These are phyloP conservation scores for Myriosclerotinia scirpicola DNA, from an alignment of 2,329 filamentous ascomycete species.

Conservation along the genomic window DNA sequence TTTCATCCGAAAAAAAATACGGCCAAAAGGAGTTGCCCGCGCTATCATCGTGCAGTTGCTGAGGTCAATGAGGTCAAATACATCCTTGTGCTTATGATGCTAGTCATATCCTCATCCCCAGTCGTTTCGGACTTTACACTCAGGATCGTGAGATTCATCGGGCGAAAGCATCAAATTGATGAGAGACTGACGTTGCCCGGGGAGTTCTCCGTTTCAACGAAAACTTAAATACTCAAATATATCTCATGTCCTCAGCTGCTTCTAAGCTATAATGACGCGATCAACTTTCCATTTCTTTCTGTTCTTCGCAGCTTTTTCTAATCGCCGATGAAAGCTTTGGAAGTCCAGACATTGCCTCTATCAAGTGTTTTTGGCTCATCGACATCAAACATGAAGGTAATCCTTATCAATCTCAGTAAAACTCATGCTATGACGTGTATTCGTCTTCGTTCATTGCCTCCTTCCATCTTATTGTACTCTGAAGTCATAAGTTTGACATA, in stretches of 20 bases:
- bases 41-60: slow-evolving; percentile 1
- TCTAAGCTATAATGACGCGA: slow-evolving; percentile 3
- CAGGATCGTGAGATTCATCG: neutral
- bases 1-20: neutral
- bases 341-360: slow-evolving; percentile 25
- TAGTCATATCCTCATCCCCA: neutral
- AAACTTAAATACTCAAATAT: slow-evolving; percentile 1
- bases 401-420: slow-evolving; percentile 51
- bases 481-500: slow-evolving; percentile 27
- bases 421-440: slow-evolving; percentile 49
- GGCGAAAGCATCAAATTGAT: neutral
- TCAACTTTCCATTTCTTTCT: neutral
- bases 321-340: too few species aligned
- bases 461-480: slow-evolving; percentile 49
- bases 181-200: neutral
- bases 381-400: slow-evolving; percentile 42
- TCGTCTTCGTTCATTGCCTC: slow-evolving; percentile 49
- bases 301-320: neutral
- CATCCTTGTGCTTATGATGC: slow-evolving; percentile 14
- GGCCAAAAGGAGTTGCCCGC: slow-evolving; percentile 17
- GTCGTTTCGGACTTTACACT: slow-evolving; percentile 11
- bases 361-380: slow-evolving; percentile 36
- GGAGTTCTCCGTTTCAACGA: neutral
- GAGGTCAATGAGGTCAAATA: slow-evolving; percentile 5
- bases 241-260: neutral